Percentiles rank a stretch among this genome's conserved stretches.
phyloP scores from a whole-genome alignment of 306 rosid species.

The Sesbania bispinosa region DNA sequence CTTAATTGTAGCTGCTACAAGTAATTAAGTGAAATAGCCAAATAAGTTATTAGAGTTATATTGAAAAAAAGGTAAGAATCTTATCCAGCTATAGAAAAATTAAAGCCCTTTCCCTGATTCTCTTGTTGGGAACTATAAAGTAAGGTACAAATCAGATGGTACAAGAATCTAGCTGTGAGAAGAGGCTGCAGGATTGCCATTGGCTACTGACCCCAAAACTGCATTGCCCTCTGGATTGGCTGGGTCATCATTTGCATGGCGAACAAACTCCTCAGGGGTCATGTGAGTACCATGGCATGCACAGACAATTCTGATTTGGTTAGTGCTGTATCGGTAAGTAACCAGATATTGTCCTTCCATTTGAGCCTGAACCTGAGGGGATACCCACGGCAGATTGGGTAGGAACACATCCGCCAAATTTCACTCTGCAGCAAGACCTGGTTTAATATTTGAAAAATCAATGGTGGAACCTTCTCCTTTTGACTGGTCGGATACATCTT shows the following conservation, averaged over 20 bases:
- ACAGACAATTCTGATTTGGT: constrained; percentile 81
- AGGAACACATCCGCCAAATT: constrained; percentile 86
- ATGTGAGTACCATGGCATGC: constrained; percentile 91
- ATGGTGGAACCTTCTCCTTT: constrained; percentile 49
- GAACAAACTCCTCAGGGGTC: constrained; percentile 87
- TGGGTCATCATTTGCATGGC: constrained; percentile 70
- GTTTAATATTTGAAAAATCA: constrained; percentile 72
- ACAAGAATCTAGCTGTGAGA: constrained; percentile 62
- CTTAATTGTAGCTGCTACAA: constrained; percentile 31
- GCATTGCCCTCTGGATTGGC: constrained; percentile 45
- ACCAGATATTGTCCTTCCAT: constrained; percentile 92
- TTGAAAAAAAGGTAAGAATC: constrained; percentile 29
- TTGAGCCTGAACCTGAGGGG: constrained; percentile 74
- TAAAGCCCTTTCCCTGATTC: constrained; percentile 24
- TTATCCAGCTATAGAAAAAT: constrained; percentile 30
- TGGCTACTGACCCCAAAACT: constrained; percentile 51
- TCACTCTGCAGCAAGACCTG: constrained; percentile 85
- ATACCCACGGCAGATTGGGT: constrained; percentile 96
- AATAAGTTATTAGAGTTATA: neutral
- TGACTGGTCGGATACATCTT: constrained; percentile 57
- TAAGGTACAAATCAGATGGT: constrained; percentile 21
- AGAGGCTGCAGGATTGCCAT: constrained; percentile 67
- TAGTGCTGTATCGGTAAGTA: constrained; percentile 64
- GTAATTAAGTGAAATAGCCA: constrained; percentile 10
- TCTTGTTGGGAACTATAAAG: constrained; percentile 22